A percentile compares a stretch with the other conserved stretches of the same genome.
Evolutionary conservation across 441 rosid species (phyloP).

Genomic region (Viola pubescens): DNA sequence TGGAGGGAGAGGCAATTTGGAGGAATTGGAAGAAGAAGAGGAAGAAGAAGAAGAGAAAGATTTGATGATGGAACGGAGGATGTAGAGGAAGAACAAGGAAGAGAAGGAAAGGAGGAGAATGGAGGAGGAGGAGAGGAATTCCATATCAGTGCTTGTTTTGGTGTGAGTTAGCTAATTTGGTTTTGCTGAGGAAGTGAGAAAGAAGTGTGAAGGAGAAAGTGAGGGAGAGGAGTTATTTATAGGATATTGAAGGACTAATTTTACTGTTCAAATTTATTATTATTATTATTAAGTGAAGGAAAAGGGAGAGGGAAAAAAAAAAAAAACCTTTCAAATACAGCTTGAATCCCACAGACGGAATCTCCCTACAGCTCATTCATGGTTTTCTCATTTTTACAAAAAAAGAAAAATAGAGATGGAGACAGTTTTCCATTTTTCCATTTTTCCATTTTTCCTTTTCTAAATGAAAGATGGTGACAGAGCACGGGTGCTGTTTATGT

Average conservation of each 20-base stretch:
- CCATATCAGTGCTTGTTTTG: slow-evolving; percentile 28
- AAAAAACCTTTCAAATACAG: slow-evolving; percentile 27
- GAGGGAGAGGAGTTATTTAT: slow-evolving; percentile 12
- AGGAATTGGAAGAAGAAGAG: slow-evolving; percentile 15
- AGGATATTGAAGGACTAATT: background rate
- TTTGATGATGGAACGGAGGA: slow-evolving; percentile 30
- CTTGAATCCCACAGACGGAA: slow-evolving; percentile 47
- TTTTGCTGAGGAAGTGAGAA: background rate
- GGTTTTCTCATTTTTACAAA: slow-evolving; percentile 3
- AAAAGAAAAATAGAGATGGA: background rate
- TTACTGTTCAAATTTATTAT: background rate
- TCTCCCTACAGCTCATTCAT: slow-evolving; percentile 45
- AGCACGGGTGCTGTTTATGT: no score
- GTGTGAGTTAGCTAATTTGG: background rate
- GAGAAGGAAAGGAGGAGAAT: slow-evolving; percentile 10
- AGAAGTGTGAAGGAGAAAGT: slow-evolving; percentile 8
- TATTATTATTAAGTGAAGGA: background rate
- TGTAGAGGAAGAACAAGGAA: slow-evolving; percentile 26
- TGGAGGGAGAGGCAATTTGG: slow-evolving; percentile 68
- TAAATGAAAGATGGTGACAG: no score
- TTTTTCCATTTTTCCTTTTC: no score
- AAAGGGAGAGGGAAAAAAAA: background rate
- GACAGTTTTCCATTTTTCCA: no score
- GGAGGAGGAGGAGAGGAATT: slow-evolving; percentile 21
- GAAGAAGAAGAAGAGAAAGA: slow-evolving; percentile 16